Evolutionary conservation across 2,329 filamentous ascomycete species (phyloP).

Genomic region (Aureobasidium sp.): DNA sequence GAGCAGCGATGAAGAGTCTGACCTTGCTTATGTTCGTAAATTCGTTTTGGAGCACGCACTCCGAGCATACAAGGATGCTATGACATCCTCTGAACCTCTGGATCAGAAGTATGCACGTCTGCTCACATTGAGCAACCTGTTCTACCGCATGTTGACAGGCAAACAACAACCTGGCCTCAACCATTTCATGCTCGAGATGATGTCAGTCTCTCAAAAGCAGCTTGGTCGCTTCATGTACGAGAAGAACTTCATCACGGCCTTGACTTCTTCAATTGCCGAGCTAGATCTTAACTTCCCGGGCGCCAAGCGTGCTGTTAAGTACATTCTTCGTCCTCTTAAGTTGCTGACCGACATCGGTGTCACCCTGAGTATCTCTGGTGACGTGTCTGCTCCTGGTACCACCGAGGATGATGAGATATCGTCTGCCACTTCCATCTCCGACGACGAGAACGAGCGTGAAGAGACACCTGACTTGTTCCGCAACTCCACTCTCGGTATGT

Average conservation of each 20-base stretch:
- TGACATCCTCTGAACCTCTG: conserved; percentile 67
- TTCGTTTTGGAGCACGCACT: conserved; percentile 92
- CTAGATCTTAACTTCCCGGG: conserved; percentile 92
- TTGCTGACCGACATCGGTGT: conserved; percentile 82
- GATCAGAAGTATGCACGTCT: conserved; percentile 84
- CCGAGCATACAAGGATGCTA: conserved; percentile 85
- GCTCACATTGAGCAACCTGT: conserved; percentile 80
- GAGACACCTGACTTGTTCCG: conserved; percentile 96
- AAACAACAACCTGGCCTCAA: conserved; percentile 55
- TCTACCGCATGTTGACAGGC: conserved; percentile 83
- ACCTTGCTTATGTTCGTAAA: conserved; percentile 84
- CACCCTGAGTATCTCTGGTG: conserved; percentile 71
- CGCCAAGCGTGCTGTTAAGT: conserved; percentile 90
- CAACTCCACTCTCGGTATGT: conserved; percentile 90
- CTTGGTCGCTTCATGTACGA: conserved; percentile 96
- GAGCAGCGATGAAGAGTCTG: conserved; percentile 62
- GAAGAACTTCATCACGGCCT: conserved; percentile 83
- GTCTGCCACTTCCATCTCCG: conserved; percentile 81
- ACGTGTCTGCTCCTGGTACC: conserved; percentile 60
- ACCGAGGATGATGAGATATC: conserved; percentile 77
- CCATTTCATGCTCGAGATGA: conserved; percentile 15
- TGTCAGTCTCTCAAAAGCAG: conserved; percentile 61
- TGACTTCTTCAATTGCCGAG: conserved; percentile 89
- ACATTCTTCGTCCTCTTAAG: conserved; percentile 84
- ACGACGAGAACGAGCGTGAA: conserved; percentile 59